Conservation (phyloP, 148 eudicot genomes). For the Mesembryanthemum crystallinum region DNA sequence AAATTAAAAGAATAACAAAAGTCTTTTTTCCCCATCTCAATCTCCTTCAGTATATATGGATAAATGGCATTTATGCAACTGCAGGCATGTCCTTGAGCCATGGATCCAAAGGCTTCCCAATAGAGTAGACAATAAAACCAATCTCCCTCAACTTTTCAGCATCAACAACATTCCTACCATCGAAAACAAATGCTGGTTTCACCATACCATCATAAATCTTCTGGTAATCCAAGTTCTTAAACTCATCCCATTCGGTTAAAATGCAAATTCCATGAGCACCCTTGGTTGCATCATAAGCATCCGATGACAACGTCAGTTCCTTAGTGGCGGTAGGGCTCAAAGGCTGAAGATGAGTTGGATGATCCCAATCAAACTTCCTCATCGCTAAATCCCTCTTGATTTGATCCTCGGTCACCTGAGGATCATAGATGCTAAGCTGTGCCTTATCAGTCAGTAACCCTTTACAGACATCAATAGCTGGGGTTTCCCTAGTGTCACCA, state of each 20-base stretch:
- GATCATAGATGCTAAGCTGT: slow-evolving; percentile 49
- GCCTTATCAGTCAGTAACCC: slow-evolving; percentile 54
- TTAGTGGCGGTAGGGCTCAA: slow-evolving; percentile 33
- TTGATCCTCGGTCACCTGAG: slow-evolving; percentile 56
- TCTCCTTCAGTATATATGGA: background rate
- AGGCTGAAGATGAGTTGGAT: slow-evolving; percentile 50
- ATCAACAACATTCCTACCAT: slow-evolving; percentile 62
- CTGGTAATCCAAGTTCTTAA: slow-evolving; percentile 47
- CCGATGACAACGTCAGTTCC: slow-evolving; percentile 33
- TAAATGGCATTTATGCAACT: slow-evolving; percentile 28
- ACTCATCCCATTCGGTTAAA: slow-evolving; percentile 64
- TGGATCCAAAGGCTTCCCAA: slow-evolving; percentile 67
- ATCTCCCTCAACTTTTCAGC: slow-evolving; percentile 48
- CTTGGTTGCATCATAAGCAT: slow-evolving; percentile 51
- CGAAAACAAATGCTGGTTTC: slow-evolving; percentile 63
- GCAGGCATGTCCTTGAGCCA: slow-evolving; percentile 71
- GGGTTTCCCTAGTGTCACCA: slow-evolving; percentile 61
- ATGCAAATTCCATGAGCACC: slow-evolving; percentile 58
- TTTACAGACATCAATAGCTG: slow-evolving; percentile 61
- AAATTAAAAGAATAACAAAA: slow-evolving; percentile 16
- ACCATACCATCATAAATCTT: slow-evolving; percentile 48
- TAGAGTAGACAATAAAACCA: slow-evolving; percentile 61
- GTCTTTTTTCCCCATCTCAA: background rate
- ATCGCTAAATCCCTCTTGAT: slow-evolving; percentile 47
- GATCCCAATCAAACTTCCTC: slow-evolving; percentile 63